Evolutionary conservation across 257 asterid genomes (phyloP).

Genomic region (Handroanthus guayacan): DNA sequence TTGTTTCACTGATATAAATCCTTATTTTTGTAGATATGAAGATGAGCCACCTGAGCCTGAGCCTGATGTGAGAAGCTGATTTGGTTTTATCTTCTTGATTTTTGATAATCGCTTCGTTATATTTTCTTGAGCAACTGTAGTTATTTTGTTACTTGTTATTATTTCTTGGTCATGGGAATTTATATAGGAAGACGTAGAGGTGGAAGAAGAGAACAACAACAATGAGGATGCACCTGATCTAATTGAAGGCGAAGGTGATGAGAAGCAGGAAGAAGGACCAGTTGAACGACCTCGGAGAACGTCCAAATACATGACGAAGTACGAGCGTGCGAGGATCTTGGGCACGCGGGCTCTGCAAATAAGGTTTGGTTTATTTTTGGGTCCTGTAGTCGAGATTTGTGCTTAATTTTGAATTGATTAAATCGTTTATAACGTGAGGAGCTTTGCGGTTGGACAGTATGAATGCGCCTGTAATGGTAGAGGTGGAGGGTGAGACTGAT

Average conservation of each 20-base stretch:
- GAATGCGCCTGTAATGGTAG: constrained; percentile 84
- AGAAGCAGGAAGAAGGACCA: constrained; percentile 53
- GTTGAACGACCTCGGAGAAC: constrained; percentile 58
- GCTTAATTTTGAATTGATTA: neutral
- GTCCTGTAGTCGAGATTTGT: neutral
- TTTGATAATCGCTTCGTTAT: too few species aligned
- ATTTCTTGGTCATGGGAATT: neutral
- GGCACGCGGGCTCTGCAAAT: constrained; percentile 78
- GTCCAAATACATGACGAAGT: constrained; percentile 71
- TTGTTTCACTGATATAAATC: neutral
- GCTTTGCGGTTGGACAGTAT: constrained; percentile 44
- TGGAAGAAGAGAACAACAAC: constrained; percentile 52
- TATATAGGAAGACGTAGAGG: constrained; percentile 64
- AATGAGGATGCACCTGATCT: constrained; percentile 53
- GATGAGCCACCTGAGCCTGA: constrained; percentile 70
- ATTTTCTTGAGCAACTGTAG: too few species aligned
- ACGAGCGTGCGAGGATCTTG: constrained; percentile 71
- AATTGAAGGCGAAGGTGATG: constrained; percentile 55
- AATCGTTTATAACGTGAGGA: neutral
- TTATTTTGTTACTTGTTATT: neutral
- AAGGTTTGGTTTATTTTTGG: constrained; percentile 41
- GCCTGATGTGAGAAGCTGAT: constrained; percentile 52
- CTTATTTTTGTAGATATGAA: constrained; percentile 44
- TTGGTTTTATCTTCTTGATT: too few species aligned
- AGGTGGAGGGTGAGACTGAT: constrained; percentile 73